A percentile compares a stretch with the other conserved stretches of the same genome.
Conservation (phyloP, 371 early-diverging fungal species). For the Batrachochytrium dendrobatidis region DNA sequence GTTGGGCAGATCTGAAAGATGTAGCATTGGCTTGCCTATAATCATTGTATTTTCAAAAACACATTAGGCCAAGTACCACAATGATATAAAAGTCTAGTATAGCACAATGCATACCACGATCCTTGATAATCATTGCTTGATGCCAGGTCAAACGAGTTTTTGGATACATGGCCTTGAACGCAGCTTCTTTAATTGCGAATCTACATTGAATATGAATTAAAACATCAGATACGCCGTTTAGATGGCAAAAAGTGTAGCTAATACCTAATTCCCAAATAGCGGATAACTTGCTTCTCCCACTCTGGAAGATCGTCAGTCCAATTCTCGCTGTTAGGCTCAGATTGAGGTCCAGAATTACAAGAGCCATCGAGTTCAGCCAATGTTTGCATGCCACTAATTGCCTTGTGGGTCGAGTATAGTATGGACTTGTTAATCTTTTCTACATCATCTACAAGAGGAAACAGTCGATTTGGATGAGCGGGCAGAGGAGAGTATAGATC, state of each 20-base stretch:
- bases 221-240: neutral
- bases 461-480: too few species aligned
- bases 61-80: neutral
- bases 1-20: neutral
- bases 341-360: neutral
- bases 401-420: neutral
- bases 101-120: constrained; percentile 2
- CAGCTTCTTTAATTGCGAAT: constrained; percentile 33
- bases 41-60: neutral
- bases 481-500: too few species aligned
- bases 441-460: too few species aligned
- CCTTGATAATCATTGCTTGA: constrained; percentile 14
- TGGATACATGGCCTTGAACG: constrained; percentile 29
- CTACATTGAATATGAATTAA: neutral
- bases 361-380: neutral
- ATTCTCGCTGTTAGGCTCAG: neutral
- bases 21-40: constrained; percentile 16
- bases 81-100: neutral
- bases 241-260: neutral
- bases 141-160: constrained; percentile 10
- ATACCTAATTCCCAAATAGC: neutral
- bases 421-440: too few species aligned
- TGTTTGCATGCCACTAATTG: neutral
- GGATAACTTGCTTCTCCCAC: neutral
- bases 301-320: too few species aligned